Evolutionary conservation across 1,284 basidiomycete species (phyloP).

Genomic region (Ustilago lituana): DNA sequence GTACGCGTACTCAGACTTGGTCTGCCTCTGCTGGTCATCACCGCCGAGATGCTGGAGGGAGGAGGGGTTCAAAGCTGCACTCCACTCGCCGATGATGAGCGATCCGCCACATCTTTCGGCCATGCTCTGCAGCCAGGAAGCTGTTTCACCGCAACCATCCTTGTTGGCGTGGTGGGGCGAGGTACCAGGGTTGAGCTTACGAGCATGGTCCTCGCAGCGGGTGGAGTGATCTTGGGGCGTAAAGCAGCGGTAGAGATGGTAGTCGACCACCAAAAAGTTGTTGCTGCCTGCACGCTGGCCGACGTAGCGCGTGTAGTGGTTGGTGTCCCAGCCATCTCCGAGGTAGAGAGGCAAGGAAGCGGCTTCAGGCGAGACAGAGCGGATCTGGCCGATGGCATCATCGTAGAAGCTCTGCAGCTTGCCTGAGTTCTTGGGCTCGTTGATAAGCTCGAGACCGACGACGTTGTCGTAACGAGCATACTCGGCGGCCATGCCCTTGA

Average conservation of each 20-base stretch:
- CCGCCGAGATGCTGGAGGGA: slow-evolving; percentile 70
- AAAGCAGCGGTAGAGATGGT: slow-evolving; percentile 87
- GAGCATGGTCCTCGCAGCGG: slow-evolving; percentile 73
- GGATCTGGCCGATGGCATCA: slow-evolving; percentile 73
- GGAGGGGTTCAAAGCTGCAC: slow-evolving; percentile 78
- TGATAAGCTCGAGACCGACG: slow-evolving; percentile 82
- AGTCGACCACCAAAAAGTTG: slow-evolving; percentile 76
- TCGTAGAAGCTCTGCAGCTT: slow-evolving; percentile 61
- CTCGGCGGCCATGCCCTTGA: slow-evolving; percentile 71
- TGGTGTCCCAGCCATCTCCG: slow-evolving; percentile 80
- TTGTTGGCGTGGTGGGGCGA: slow-evolving; percentile 29
- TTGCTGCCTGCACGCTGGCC: slow-evolving; percentile 42
- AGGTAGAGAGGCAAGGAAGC: slow-evolving; percentile 71
- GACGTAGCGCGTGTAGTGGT: slow-evolving; percentile 75
- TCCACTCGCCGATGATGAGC: slow-evolving; percentile 81
- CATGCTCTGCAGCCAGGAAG: slow-evolving; percentile 44
- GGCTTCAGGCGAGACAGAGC: slow-evolving; percentile 56
- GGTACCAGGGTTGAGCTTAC: slow-evolving; percentile 39
- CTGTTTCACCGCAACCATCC: slow-evolving; percentile 41
- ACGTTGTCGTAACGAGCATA: slow-evolving; percentile 73
- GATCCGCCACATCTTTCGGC: slow-evolving; percentile 71
- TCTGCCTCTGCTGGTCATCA: slow-evolving; percentile 69
- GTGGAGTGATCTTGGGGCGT: slow-evolving; percentile 74
- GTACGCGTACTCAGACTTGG: slow-evolving; percentile 70
- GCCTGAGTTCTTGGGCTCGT: slow-evolving; percentile 77